Percentiles rank a stretch among this genome's conserved stretches.
Conservation (phyloP, 2,329 filamentous ascomycete genomes). For the Sordariomycetes sp. region DNA sequence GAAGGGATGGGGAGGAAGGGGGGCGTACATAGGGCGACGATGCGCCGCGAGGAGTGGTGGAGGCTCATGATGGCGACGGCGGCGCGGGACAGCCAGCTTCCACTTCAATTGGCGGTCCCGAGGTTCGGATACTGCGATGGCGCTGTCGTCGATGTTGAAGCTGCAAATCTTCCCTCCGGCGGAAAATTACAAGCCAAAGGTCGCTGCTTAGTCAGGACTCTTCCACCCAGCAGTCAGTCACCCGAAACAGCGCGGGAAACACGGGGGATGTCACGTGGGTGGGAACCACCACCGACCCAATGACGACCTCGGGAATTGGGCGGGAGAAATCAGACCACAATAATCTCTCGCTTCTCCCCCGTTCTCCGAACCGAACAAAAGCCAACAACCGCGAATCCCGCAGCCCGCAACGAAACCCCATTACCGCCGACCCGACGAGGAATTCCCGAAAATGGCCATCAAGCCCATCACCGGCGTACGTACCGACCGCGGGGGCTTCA, state of each 20-base stretch:
- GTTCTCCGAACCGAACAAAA: not conserved
- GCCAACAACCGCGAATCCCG: not conserved
- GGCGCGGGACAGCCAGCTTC: not conserved
- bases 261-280: not conserved
- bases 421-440: not conserved
- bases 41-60: slow-evolving; percentile 2
- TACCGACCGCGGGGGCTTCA: slow-evolving; percentile 16
- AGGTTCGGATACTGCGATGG: not conserved
- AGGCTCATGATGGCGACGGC: slow-evolving; percentile 3
- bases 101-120: not conserved
- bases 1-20: not conserved
- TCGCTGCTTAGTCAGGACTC: slow-evolving; percentile 2
- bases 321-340: slow-evolving; percentile 4
- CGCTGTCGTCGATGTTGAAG: not conserved
- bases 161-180: not conserved
- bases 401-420: not conserved
- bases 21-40: slow-evolving; percentile 1
- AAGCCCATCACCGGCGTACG: slow-evolving; percentile 50
- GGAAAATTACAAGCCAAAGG: slow-evolving; percentile 1
- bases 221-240: not conserved
- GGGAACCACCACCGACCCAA: not conserved
- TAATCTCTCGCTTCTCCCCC: not conserved
- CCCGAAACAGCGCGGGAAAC: not conserved
- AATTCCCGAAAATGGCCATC: slow-evolving; percentile 36
- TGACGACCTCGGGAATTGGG: not conserved